Evolutionary conservation across 23 red algal genomes (phyloP).

Genomic region (Gracilaria gracilis): DNA sequence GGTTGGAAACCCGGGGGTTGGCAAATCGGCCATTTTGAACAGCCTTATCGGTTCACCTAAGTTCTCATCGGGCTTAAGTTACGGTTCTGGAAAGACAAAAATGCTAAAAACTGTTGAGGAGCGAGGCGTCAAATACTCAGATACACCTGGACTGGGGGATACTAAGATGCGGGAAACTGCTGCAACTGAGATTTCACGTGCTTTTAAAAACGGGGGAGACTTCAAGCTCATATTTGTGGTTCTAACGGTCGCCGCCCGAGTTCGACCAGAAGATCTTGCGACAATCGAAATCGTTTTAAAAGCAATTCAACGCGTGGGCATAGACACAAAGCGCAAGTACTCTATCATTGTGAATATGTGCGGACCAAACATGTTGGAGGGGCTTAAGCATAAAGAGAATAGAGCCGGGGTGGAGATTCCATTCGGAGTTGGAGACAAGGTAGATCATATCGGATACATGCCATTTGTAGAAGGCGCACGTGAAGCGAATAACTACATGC

Average conservation of each 20-base stretch:
- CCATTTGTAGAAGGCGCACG: neutral
- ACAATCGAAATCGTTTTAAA: neutral
- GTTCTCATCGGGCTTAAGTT: neutral
- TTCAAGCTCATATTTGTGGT: slow-evolving; percentile 4
- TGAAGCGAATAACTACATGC: neutral
- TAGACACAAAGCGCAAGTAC: slow-evolving; percentile 2
- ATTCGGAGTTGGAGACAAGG: neutral
- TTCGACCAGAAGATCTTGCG: neutral
- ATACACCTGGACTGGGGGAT: slow-evolving; percentile 18
- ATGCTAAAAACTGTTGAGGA: neutral
- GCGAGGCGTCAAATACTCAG: neutral
- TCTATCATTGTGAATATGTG: slow-evolving; percentile 18
- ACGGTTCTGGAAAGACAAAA: neutral
- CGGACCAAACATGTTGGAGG: neutral
- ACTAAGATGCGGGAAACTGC: slow-evolving; percentile 1
- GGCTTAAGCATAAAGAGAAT: neutral
- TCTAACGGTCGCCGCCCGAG: neutral
- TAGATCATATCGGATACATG: neutral
- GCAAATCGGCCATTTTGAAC: slow-evolving; percentile 1
- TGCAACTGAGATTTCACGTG: neutral
- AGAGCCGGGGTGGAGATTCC: neutral
- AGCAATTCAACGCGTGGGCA: neutral
- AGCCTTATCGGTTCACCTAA: neutral
- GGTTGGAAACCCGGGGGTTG: slow-evolving; percentile 2
- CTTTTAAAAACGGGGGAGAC: neutral